phyloP scores from a whole-genome alignment of 495 filamentous ascomycete species.

The Lasiosphaeria hispida region DNA sequence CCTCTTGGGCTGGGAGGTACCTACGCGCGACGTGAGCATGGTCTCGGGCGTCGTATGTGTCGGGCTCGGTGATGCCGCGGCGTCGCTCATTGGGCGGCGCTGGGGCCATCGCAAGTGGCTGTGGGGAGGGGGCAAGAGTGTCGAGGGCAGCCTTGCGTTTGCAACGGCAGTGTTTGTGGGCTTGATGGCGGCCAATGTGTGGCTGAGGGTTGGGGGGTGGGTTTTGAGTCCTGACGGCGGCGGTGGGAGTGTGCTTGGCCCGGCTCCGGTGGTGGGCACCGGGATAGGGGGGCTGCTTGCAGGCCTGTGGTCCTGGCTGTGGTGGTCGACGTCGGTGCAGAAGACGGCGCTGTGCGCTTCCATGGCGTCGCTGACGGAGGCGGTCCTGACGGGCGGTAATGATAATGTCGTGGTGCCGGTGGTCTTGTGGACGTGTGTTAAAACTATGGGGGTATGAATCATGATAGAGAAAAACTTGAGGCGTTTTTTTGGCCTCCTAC shows the following conservation, averaged over 20 bases:
- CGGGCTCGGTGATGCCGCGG: constrained; percentile 91
- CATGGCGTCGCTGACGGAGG: constrained; percentile 88
- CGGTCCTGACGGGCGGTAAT: constrained; percentile 93
- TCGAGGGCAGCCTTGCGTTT: constrained; percentile 90
- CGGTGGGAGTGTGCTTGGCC: constrained; percentile 1
- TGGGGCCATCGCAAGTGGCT: constrained; percentile 89
- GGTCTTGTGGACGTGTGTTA: constrained; percentile 85
- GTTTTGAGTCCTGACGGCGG: constrained; percentile 24
- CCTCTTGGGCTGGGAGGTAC: constrained; percentile 72
- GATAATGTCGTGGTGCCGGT: constrained; percentile 99
- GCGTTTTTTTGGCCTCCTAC: too few relatives aligned
- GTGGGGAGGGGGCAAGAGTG: constrained; percentile 93
- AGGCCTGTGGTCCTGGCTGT: constrained; percentile 13
- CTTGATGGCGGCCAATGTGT: constrained; percentile 65
- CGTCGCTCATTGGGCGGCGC: constrained; percentile 85
- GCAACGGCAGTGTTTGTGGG: constrained; percentile 73
- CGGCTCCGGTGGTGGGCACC: constrained; percentile 18
- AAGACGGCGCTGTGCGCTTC: constrained; percentile 69
- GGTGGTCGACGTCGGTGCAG: constrained; percentile 43
- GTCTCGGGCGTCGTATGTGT: constrained; percentile 89
- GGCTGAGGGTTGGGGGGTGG: constrained; percentile 77
- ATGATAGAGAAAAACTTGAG: neutral
- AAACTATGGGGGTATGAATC: constrained; percentile 54
- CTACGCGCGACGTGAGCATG: constrained; percentile 74
- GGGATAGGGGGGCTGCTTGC: constrained; percentile 20